These are phyloP conservation scores for Flaveria robusta DNA, from an alignment of 129 eudicot genomes.

Conservation along the genomic window DNA sequence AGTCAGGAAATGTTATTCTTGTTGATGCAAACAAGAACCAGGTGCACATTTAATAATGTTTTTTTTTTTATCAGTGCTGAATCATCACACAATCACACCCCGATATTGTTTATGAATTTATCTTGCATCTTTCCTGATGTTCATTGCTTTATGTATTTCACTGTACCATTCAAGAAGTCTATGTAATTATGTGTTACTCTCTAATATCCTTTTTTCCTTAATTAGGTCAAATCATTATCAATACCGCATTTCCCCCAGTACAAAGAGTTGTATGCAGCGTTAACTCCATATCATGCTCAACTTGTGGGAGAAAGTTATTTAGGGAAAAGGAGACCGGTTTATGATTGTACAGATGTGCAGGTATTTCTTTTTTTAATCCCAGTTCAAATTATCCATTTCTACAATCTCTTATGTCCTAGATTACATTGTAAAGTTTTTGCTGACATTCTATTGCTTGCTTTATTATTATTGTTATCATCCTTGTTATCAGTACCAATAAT, in stretches of 20 bases:
- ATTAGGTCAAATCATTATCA: conserved; percentile 74
- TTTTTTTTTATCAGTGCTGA: background rate
- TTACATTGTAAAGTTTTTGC: background rate
- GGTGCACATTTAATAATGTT: conserved; percentile 42
- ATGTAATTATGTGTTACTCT: background rate
- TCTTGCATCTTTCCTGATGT: conserved; percentile 12
- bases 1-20: conserved; percentile 68
- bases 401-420: conserved; percentile 8
- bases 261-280: conserved; percentile 63
- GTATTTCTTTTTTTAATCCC: conserved; percentile 36
- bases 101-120: background rate
- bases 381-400: background rate
- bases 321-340: conserved; percentile 78
- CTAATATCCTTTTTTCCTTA: conserved; percentile 18
- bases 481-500: background rate
- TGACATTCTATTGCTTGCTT: conserved; percentile 6
- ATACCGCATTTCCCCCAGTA: conserved; percentile 79
- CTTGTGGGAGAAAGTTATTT: conserved; percentile 97
- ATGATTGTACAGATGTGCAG: conserved; percentile 91
- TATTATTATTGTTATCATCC: background rate
- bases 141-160: background rate
- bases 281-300: conserved; percentile 76
- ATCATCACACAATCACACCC: background rate
- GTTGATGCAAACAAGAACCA: conserved; percentile 93
- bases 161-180: background rate